Conservation (phyloP, 2,329 filamentous ascomycete species). For the Nigrograna mackinnonii region DNA sequence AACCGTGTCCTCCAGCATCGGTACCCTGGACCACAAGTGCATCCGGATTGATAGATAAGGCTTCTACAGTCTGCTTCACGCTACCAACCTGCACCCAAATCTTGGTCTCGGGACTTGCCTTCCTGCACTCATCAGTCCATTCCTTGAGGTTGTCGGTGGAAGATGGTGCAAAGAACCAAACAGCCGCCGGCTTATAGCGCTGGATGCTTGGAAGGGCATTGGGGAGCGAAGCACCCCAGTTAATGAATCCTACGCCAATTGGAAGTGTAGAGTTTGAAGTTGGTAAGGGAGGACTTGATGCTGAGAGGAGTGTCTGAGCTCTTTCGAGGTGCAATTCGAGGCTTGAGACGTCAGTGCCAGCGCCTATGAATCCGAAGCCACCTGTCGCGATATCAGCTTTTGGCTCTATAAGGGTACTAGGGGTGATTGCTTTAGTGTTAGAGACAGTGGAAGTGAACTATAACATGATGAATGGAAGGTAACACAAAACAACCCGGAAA, state of each 20-base stretch:
- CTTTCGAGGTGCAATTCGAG: conserved; percentile 32
- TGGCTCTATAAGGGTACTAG: background rate
- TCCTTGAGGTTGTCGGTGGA: conserved; percentile 33
- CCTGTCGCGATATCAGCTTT: conserved; percentile 26
- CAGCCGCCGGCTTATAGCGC: conserved; percentile 59
- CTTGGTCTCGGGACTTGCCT: conserved; percentile 42
- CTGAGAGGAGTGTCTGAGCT: conserved; percentile 22
- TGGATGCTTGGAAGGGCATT: conserved; percentile 55
- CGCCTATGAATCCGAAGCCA: conserved; percentile 52
- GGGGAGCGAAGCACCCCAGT: conserved; percentile 52
- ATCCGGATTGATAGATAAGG: conserved; percentile 55
- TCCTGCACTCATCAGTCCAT: conserved; percentile 35
- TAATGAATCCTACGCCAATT: conserved; percentile 66
- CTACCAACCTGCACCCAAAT: conserved; percentile 67
- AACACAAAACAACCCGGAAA: too few species aligned
- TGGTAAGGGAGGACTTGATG: conserved; percentile 15
- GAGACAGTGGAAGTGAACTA: background rate
- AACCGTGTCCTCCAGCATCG: conserved; percentile 68
- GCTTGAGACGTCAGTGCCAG: conserved; percentile 44
- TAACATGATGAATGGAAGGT: too few species aligned
- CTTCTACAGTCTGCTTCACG: conserved; percentile 58
- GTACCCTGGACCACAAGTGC: conserved; percentile 65
- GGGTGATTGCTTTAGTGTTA: background rate
- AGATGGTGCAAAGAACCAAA: conserved; percentile 66
- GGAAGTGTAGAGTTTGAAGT: conserved; percentile 41